Percentiles rank a stretch among this genome's conserved stretches.
Conservation (phyloP, 2,329 filamentous ascomycete genomes). For the Diplodia seriata region DNA sequence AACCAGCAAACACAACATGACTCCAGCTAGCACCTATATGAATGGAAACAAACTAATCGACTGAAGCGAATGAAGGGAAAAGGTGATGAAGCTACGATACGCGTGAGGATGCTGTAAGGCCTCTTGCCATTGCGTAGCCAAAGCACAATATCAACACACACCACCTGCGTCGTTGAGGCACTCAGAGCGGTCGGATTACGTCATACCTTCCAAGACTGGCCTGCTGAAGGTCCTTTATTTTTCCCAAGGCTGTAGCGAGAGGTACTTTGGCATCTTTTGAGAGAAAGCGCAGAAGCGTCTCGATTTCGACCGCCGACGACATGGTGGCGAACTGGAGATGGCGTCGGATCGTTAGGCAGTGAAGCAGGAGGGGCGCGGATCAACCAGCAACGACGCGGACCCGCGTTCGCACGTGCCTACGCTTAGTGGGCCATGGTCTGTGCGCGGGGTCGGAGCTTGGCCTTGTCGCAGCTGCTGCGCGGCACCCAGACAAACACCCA, state of each 20-base stretch:
- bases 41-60: too few relatives aligned
- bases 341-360: neutral
- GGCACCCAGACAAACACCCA: neutral
- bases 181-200: constrained; percentile 28
- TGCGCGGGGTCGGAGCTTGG: neutral
- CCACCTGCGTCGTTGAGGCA: too few relatives aligned
- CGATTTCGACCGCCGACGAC: constrained; percentile 49
- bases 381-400: constrained; percentile 1
- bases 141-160: too few relatives aligned
- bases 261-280: constrained; percentile 65
- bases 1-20: neutral
- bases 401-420: neutral
- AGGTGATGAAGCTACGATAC: neutral
- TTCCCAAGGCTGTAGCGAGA: constrained; percentile 61
- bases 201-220: constrained; percentile 49
- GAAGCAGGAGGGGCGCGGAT: neutral
- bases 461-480: constrained; percentile 10
- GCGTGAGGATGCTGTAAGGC: too few relatives aligned
- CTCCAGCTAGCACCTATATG: neutral
- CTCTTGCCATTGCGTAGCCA: too few relatives aligned
- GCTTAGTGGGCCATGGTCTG: neutral
- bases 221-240: constrained; percentile 61
- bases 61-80: neutral
- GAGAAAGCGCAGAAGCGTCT: constrained; percentile 62
- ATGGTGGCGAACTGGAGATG: constrained; percentile 35